phyloP scores from a whole-genome alignment of 2,329 filamentous ascomycete genomes.

The Aspergillus melleus region DNA sequence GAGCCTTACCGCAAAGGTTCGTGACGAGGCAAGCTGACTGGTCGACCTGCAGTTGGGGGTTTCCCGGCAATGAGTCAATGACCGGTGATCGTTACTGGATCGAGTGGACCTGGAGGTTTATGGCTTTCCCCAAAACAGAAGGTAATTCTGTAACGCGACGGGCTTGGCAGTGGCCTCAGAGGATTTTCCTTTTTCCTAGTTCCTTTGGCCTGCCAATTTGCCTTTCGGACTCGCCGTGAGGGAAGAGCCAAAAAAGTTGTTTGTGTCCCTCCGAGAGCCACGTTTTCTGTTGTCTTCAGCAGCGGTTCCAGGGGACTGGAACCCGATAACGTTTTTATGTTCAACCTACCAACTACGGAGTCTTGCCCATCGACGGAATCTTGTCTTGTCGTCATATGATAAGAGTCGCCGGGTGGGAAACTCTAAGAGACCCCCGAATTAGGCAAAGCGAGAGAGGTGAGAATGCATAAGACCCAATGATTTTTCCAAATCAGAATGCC shows the following conservation, averaged over 20 bases:
- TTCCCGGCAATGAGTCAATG: constrained; percentile 18
- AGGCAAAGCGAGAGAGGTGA: background rate
- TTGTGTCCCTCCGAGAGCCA: constrained; percentile 5
- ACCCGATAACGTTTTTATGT: constrained; percentile 1
- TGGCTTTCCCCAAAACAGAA: constrained; percentile 8
- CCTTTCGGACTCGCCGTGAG: background rate
- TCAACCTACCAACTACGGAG: background rate
- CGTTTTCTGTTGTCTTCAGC: constrained; percentile 10
- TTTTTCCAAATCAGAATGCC: background rate
- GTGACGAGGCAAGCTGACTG: constrained; percentile 9
- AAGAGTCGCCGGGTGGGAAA: constrained; percentile 6
- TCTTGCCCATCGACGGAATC: background rate
- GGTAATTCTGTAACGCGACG: constrained; percentile 5
- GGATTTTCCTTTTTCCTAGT: background rate
- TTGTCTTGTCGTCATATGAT: constrained; percentile 10
- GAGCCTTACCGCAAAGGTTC: constrained; percentile 14
- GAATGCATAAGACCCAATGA: background rate
- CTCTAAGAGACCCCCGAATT: background rate
- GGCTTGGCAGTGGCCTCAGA: background rate
- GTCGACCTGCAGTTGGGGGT: constrained; percentile 5
- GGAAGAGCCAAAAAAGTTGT: background rate
- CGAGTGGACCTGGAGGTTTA: constrained; percentile 3
- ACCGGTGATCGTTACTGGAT: constrained; percentile 14
- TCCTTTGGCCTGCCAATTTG: background rate
- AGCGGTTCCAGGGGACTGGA: constrained; percentile 4